Evolutionary conservation across 306 rosid species (phyloP).

Genomic region (Carpinus fangiana): DNA sequence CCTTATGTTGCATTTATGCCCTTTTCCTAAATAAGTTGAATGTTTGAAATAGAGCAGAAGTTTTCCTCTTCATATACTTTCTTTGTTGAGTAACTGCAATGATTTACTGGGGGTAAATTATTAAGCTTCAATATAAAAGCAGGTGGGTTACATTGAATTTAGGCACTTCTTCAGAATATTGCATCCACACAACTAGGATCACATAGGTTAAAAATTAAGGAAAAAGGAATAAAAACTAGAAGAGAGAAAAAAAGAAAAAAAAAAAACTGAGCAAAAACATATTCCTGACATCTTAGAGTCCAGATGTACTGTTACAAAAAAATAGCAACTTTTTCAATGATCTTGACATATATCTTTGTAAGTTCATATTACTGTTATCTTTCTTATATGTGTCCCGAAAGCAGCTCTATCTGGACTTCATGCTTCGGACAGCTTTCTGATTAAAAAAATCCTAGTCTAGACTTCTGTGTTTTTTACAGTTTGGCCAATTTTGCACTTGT

Average conservation of each 20-base stretch:
- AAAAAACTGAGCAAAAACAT: background rate
- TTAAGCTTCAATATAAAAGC: background rate
- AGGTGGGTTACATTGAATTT: background rate
- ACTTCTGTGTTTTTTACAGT: background rate
- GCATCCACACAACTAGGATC: conserved; percentile 35
- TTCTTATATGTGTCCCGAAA: background rate
- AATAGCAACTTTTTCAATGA: background rate
- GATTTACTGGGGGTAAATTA: background rate
- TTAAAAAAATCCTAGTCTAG: conserved; percentile 5
- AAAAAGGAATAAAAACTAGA: background rate
- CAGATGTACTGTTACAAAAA: background rate
- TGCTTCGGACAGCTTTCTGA: conserved; percentile 26
- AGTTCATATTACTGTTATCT: background rate
- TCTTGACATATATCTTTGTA: background rate
- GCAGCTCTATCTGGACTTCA: background rate
- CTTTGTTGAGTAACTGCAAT: background rate
- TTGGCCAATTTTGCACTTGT: background rate
- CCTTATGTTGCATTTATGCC: background rate
- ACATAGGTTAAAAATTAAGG: background rate
- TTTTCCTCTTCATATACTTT: background rate
- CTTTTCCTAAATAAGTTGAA: background rate
- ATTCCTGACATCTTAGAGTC: background rate
- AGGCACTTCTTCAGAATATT: conserved; percentile 23
- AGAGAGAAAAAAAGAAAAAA: background rate
- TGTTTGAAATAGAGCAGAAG: background rate